A percentile compares a stretch with the other conserved stretches of the same genome.
phyloP scores from a whole-genome alignment of 1,284 basidiomycete species.

The Ganoderma lucidum region DNA sequence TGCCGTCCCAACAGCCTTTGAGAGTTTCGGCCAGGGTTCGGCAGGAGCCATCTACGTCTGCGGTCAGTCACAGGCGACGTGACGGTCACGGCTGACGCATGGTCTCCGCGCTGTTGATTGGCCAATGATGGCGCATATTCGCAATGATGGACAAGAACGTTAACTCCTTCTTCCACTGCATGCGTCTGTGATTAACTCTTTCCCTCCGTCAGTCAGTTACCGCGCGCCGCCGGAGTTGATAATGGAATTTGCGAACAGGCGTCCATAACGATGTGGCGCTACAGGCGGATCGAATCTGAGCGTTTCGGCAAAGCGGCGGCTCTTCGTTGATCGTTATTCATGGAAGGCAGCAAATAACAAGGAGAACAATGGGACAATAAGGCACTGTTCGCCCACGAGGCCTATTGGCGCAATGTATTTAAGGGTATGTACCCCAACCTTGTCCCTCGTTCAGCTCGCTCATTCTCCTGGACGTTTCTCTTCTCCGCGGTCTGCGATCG shows the following conservation, averaged over 20 bases:
- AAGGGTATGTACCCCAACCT: not conserved
- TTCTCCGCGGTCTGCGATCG: conserved; percentile 36
- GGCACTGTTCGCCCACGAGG: not conserved
- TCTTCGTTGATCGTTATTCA: conserved; percentile 3
- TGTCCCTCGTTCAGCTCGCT: conserved; percentile 18
- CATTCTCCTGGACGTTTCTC: conserved; percentile 16
- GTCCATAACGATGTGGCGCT: conserved; percentile 7
- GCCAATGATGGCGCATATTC: not conserved
- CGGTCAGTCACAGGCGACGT: conserved; percentile 4
- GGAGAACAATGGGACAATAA: not conserved
- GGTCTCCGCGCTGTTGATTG: not conserved
- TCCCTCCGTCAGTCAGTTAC: not conserved
- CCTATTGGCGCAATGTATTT: not conserved
- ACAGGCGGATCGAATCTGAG: conserved; percentile 1
- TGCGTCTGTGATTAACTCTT: not conserved
- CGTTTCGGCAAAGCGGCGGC: not conserved
- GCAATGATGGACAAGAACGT: not conserved
- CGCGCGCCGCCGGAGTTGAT: not conserved
- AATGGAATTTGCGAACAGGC: not conserved
- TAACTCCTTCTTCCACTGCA: not conserved
- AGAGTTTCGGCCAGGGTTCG: not conserved
- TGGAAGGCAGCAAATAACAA: not conserved
- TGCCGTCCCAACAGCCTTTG: conserved; percentile 2
- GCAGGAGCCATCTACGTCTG: conserved; percentile 1
- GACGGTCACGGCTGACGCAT: conserved; percentile 1